Percentiles rank a stretch among this genome's conserved stretches.
Evolutionary conservation across 2,329 filamentous ascomycete species (phyloP).

Genomic region (Neopestalotiopsis sp.): DNA sequence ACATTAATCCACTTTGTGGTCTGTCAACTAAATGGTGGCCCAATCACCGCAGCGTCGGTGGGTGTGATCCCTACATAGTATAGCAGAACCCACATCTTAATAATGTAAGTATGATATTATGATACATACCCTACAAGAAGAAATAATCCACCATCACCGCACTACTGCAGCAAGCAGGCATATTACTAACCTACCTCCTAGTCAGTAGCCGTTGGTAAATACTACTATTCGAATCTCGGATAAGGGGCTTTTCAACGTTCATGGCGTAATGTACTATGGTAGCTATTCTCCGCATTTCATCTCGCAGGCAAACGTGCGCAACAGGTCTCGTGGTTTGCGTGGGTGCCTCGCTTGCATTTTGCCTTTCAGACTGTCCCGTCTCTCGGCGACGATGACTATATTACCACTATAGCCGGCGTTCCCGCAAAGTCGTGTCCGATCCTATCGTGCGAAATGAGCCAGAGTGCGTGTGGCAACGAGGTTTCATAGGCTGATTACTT

Average conservation of each 20-base stretch:
- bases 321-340: neutral
- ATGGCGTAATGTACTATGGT: neutral
- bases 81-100: neutral
- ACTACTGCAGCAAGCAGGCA: neutral
- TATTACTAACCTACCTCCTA: neutral
- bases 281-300: neutral
- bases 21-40: neutral
- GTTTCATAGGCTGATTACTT: neutral
- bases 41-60: neutral
- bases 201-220: neutral
- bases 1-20: neutral
- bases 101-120: neutral
- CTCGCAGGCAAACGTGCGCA: neutral
- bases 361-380: neutral
- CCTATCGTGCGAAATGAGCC: neutral
- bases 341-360: neutral
- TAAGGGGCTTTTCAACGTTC: neutral
- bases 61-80: neutral
- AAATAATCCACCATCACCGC: neutral
- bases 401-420: neutral
- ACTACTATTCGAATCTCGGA: neutral
- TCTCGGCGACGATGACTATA: neutral
- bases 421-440: neutral
- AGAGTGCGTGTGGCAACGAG: neutral
- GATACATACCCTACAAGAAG: neutral